phyloP scores from a whole-genome alignment of 1,284 basidiomycete species.

The Jaminaea rosea region DNA sequence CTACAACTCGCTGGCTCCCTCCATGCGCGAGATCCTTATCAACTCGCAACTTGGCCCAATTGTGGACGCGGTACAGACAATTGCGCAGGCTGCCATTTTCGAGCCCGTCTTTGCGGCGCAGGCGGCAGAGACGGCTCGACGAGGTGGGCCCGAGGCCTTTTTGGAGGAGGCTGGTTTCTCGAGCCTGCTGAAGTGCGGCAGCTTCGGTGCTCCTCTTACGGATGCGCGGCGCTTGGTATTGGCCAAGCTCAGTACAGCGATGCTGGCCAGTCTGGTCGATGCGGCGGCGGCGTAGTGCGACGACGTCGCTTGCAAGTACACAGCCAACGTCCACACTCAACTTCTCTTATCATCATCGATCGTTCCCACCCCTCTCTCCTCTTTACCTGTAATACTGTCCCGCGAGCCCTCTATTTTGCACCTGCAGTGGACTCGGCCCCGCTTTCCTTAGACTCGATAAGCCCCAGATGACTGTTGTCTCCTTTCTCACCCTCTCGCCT shows the following conservation, averaged over 20 bases:
- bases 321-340: too few relatives aligned
- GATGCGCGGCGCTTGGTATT: conserved; percentile 23
- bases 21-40: conserved; percentile 34
- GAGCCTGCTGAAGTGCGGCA: conserved; percentile 35
- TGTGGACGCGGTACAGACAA: conserved; percentile 34
- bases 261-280: conserved; percentile 34
- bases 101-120: conserved; percentile 42
- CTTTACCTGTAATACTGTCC: too few relatives aligned
- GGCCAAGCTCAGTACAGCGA: conserved; percentile 26
- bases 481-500: too few relatives aligned
- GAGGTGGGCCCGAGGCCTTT: conserved; percentile 34
- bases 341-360: too few relatives aligned
- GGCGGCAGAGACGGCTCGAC: conserved; percentile 32
- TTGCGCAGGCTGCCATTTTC: conserved; percentile 31
- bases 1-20: conserved; percentile 32
- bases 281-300: conserved; percentile 16
- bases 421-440: too few relatives aligned
- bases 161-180: conserved; percentile 36
- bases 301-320: too few relatives aligned
- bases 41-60: conserved; percentile 36
- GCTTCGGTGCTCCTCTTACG: conserved; percentile 20
- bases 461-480: too few relatives aligned
- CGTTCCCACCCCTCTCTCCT: too few relatives aligned
- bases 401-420: too few relatives aligned
- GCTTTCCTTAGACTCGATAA: too few relatives aligned